Percentiles rank a stretch among this genome's conserved stretches.
Conservation (phyloP, 78 protist species). For the Trichosphaerium sp. region DNA sequence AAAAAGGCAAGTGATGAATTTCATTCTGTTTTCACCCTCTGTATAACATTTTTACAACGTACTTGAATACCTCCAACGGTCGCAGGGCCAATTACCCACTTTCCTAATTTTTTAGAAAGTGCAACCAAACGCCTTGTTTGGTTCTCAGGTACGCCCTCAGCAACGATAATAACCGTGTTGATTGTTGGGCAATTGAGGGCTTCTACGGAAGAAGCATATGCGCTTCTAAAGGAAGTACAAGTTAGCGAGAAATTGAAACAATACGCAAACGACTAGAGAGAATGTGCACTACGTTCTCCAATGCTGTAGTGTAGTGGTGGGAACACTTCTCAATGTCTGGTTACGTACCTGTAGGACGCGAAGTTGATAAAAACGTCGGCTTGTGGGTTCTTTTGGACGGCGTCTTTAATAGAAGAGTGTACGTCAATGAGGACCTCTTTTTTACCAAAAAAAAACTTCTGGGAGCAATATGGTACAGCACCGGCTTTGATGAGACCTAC, state of each 20-base stretch:
- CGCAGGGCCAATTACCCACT: constrained; percentile 87
- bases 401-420: constrained; percentile 42
- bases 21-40: too few species aligned
- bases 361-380: constrained; percentile 81
- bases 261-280: too few species aligned
- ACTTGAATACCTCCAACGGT: constrained; percentile 86
- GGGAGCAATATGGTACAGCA: constrained; percentile 27
- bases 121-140: constrained; percentile 46
- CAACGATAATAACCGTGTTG: constrained; percentile 59
- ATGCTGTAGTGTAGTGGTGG: too few species aligned
- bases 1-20: too few species aligned
- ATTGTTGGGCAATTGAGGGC: constrained; percentile 60
- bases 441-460: constrained; percentile 80
- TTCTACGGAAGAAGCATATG: constrained; percentile 53
- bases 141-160: constrained; percentile 90
- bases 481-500: constrained; percentile 25
- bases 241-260: too few species aligned
- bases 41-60: too few species aligned
- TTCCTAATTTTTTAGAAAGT: constrained; percentile 18
- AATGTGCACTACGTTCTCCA: too few species aligned
- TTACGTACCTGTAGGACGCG: constrained; percentile 73
- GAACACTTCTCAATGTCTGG: too few species aligned
- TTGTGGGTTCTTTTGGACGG: constrained; percentile 46
- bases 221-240: constrained; percentile 77
- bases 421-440: constrained; percentile 74